Percentiles rank a stretch among this genome's conserved stretches.
Evolutionary conservation across 2,329 filamentous ascomycete genomes (phyloP).

Genomic region (Stemphylium beticola): DNA sequence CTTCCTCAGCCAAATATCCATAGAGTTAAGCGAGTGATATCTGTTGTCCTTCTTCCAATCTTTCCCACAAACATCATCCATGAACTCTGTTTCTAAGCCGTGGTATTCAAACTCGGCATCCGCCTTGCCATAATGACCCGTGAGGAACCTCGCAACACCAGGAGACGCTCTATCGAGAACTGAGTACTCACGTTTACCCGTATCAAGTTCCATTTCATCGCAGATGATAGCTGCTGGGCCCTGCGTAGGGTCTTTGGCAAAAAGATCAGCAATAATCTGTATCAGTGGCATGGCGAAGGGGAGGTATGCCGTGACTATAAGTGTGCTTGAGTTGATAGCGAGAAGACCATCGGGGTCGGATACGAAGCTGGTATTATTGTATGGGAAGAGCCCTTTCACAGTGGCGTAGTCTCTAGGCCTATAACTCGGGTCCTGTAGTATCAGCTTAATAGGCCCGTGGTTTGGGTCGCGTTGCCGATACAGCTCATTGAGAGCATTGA

Average conservation of each 20-base stretch:
- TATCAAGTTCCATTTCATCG: neutral
- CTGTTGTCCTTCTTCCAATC: neutral
- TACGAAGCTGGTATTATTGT: conserved; percentile 5
- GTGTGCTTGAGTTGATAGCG: conserved; percentile 19
- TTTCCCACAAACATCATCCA: neutral
- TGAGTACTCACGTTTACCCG: neutral
- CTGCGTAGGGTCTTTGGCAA: neutral
- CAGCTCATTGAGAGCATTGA: neutral
- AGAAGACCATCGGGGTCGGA: conserved; percentile 26
- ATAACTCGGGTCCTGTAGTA: conserved; percentile 29
- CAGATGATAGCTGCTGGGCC: conserved; percentile 11
- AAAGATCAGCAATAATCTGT: conserved; percentile 25
- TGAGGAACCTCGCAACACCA: neutral
- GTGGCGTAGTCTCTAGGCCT: conserved; percentile 8
- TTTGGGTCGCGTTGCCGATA: neutral
- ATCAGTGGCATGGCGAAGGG: conserved; percentile 19
- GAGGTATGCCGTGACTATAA: conserved; percentile 21
- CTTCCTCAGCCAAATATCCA: neutral
- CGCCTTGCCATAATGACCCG: neutral
- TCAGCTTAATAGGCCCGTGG: conserved; percentile 5
- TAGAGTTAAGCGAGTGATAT: neutral
- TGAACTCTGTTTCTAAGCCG: neutral
- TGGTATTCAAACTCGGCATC: neutral
- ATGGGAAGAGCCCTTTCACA: neutral
- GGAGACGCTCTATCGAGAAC: conserved; percentile 2